Evolutionary conservation across 768 basidiomycete genomes (phyloP).

Genomic region (Hygrocybe coccinea): DNA sequence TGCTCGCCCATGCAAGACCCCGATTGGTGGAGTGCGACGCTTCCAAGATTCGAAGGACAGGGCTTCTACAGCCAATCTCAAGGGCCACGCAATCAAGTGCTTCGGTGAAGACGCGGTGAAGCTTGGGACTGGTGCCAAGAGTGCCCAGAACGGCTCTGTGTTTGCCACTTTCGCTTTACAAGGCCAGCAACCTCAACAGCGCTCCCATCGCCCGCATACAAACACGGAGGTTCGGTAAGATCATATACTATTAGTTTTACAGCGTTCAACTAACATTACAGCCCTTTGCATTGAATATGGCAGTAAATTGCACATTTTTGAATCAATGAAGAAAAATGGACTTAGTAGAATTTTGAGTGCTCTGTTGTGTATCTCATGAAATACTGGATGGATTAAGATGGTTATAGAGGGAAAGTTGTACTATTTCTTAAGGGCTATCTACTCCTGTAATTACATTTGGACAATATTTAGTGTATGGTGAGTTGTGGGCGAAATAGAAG

Average conservation of each 20-base stretch:
- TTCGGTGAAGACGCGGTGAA: conserved; percentile 27
- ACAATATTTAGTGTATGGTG: too few relatives aligned
- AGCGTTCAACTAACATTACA: neutral
- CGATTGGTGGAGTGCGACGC: conserved; percentile 7
- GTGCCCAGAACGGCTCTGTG: neutral
- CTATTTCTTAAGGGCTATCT: too few relatives aligned
- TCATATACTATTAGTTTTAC: neutral
- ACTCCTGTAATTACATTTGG: too few relatives aligned
- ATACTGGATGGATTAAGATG: too few relatives aligned
- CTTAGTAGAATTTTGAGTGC: too few relatives aligned
- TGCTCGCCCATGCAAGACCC: conserved; percentile 15
- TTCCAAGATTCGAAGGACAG: conserved; percentile 24
- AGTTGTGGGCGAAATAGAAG: too few relatives aligned
- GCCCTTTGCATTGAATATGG: too few relatives aligned
- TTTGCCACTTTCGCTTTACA: conserved; percentile 10
- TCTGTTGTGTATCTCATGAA: too few relatives aligned
- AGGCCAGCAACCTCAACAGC: conserved; percentile 11
- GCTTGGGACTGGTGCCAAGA: conserved; percentile 9
- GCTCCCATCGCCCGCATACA: conserved; percentile 8
- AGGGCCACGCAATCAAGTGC: conserved; percentile 25
- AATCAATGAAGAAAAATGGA: too few relatives aligned
- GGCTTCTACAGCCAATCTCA: conserved; percentile 27
- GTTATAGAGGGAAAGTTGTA: too few relatives aligned
- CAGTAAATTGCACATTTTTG: too few relatives aligned
- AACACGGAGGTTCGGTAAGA: conserved; percentile 12